Evolutionary conservation across 305 asterid genomes (phyloP).

Genomic region (Rubia tinctorum): DNA sequence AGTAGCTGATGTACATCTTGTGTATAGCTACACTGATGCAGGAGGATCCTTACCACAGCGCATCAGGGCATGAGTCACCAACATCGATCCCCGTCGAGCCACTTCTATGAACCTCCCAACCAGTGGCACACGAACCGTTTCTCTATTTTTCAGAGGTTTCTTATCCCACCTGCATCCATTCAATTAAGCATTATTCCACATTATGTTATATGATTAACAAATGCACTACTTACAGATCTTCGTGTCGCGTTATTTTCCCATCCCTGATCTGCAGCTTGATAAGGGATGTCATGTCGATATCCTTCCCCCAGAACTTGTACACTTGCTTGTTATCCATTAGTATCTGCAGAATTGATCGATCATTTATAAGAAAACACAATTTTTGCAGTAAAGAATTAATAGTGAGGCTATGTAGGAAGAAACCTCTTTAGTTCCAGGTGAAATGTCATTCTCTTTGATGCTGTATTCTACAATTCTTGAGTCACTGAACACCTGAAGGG

Average conservation of each 20-base stretch:
- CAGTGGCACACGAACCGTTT: slow-evolving; percentile 55
- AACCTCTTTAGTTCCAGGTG: slow-evolving; percentile 76
- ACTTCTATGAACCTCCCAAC: slow-evolving; percentile 51
- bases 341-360: slow-evolving; percentile 36
- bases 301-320: slow-evolving; percentile 74
- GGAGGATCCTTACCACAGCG: slow-evolving; percentile 78
- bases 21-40: neutral
- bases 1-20: neutral
- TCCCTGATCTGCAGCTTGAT: slow-evolving; percentile 66
- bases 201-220: neutral
- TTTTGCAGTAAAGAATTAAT: no score
- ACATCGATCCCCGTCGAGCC: slow-evolving; percentile 57
- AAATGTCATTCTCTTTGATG: slow-evolving; percentile 44
- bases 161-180: slow-evolving; percentile 66
- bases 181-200: neutral
- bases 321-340: slow-evolving; percentile 74
- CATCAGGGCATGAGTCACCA: slow-evolving; percentile 72
- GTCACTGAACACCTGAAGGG: slow-evolving; percentile 64
- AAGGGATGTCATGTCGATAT: slow-evolving; percentile 71
- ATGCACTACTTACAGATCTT: slow-evolving; percentile 56
- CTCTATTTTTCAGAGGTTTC: slow-evolving; percentile 62
- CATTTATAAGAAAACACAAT: neutral
- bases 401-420: neutral
- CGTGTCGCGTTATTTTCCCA: slow-evolving; percentile 75
- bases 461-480: slow-evolving; percentile 71